Conservation (phyloP, 441 rosid species). For the Metrosideros polymorpha region DNA sequence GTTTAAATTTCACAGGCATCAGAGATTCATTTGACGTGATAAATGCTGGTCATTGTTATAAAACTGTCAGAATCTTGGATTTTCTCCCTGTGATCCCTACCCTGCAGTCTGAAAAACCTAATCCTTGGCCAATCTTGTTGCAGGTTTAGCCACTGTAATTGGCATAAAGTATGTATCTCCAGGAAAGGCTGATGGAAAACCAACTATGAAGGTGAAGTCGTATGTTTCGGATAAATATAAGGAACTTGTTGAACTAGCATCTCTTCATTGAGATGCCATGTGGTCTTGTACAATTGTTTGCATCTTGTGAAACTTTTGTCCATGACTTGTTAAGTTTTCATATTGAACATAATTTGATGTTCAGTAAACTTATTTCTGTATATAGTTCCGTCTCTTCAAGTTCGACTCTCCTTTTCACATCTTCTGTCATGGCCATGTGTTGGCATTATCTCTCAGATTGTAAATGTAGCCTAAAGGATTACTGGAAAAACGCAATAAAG, state of each 20-base stretch:
- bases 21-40: not conserved
- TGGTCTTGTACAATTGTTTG: not conserved
- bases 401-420: not conserved
- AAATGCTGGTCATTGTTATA: not conserved
- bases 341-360: not conserved
- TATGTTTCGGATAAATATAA: slow-evolving; percentile 57
- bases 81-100: not conserved
- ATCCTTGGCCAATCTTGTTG: not conserved
- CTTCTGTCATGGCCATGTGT: not conserved
- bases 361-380: not conserved
- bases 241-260: slow-evolving; percentile 53
- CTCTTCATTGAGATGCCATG: slow-evolving; percentile 29
- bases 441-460: not conserved
- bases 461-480: not conserved
- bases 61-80: not conserved
- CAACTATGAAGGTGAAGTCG: slow-evolving; percentile 61
- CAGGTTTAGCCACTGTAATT: slow-evolving; percentile 65
- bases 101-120: not conserved
- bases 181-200: slow-evolving; percentile 17
- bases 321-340: not conserved
- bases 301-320: not conserved
- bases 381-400: not conserved
- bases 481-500: not conserved
- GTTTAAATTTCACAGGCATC: not conserved
- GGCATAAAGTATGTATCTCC: slow-evolving; percentile 76